Conservation (phyloP, 768 basidiomycete genomes). For the Mycena vulgaris region DNA sequence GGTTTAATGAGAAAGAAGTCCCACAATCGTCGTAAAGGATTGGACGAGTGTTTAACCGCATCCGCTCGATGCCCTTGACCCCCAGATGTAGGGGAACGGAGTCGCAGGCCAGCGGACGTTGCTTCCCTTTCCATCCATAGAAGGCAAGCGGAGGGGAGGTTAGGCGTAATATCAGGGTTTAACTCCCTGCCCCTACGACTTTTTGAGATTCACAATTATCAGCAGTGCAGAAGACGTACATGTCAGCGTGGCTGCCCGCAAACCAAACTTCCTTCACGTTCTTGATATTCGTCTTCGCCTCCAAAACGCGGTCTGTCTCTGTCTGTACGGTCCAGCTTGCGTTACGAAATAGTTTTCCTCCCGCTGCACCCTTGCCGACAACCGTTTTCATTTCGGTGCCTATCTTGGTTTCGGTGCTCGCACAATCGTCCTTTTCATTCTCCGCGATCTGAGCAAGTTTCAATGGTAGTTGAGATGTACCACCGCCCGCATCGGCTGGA, state of each 20-base stretch:
- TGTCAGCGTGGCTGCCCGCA: slow-evolving; percentile 42
- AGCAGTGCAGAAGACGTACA: slow-evolving; percentile 35
- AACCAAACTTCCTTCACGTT: slow-evolving; percentile 48
- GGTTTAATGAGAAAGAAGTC: not conserved
- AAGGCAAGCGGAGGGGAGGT: slow-evolving; percentile 39
- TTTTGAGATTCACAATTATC: not conserved
- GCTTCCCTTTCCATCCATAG: slow-evolving; percentile 55
- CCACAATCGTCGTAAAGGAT: not conserved
- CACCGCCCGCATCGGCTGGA: slow-evolving; percentile 15
- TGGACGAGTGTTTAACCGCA: not conserved
- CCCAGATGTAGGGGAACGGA: slow-evolving; percentile 28
- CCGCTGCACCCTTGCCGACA: not conserved
- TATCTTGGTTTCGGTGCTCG: slow-evolving; percentile 18
- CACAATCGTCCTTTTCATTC: slow-evolving; percentile 10
- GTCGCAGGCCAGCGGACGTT: slow-evolving; percentile 40
- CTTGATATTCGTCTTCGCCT: not conserved
- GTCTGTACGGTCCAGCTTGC: not conserved
- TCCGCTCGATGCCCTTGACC: not conserved
- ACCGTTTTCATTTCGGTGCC: not conserved
- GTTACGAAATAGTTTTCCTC: not conserved
- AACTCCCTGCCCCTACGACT: slow-evolving; percentile 41
- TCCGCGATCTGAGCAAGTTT: not conserved
- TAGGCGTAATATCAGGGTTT: slow-evolving; percentile 17
- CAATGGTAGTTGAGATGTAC: not conserved
- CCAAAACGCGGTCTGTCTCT: not conserved